These are phyloP conservation scores for Verbena officinalis DNA, from an alignment of 257 asterid species.

Conservation along the genomic window DNA sequence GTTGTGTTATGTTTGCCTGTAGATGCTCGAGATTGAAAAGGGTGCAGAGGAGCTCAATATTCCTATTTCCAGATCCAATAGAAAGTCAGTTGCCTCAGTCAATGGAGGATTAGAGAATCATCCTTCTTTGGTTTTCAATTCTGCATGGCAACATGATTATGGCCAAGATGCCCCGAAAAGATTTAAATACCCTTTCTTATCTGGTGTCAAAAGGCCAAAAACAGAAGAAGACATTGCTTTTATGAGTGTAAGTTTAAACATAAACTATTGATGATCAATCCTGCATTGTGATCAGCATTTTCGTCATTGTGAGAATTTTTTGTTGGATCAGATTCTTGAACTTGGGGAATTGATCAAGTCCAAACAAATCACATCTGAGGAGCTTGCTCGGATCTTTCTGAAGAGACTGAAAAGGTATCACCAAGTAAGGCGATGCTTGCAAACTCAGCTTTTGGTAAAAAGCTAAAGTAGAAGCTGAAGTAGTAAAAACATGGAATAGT, in stretches of 20 bases:
- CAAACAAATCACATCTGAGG: conserved; percentile 72
- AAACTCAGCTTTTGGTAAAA: no score
- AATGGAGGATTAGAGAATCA: conserved; percentile 86
- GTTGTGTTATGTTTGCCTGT: conserved; percentile 8
- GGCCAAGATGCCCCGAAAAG: conserved; percentile 27
- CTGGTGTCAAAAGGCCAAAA: conserved; percentile 57
- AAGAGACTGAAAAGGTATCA: conserved; percentile 72
- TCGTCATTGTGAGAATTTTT: conserved; percentile 1
- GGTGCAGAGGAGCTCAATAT: conserved; percentile 69
- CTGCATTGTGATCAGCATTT: not conserved
- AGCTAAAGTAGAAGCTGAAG: no score
- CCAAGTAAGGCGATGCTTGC: no score
- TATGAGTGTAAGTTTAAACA: conserved; percentile 76
- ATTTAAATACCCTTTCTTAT: conserved; percentile 55
- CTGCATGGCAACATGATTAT: conserved; percentile 52
- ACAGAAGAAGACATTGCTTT: conserved; percentile 81
- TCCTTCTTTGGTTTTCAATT: conserved; percentile 67
- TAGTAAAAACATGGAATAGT: no score
- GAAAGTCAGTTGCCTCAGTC: conserved; percentile 66
- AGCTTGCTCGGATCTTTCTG: conserved; percentile 66
- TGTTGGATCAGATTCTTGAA: conserved; percentile 69
- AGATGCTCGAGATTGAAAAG: conserved; percentile 81
- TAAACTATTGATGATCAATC: not conserved
- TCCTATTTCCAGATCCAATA: conserved; percentile 65
- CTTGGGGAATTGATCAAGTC: conserved; percentile 76